These are phyloP conservation scores for Fraxinus greggii DNA, from an alignment of 305 asterid species.

Conservation along the genomic window DNA sequence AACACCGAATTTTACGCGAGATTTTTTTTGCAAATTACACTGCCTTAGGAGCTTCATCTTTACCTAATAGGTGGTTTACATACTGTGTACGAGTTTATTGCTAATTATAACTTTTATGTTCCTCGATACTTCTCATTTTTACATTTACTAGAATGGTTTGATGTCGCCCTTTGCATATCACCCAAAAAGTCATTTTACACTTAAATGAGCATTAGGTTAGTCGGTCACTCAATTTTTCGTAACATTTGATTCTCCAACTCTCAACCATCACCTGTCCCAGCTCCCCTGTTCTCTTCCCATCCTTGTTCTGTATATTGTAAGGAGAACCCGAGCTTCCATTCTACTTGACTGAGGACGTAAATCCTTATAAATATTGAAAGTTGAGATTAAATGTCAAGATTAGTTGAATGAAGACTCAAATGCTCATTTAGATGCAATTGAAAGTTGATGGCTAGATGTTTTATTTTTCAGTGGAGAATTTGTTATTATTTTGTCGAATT, in stretches of 20 bases:
- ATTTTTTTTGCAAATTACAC: neutral
- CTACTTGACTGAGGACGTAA: too few species aligned
- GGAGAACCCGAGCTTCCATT: too few species aligned
- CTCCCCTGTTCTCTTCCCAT: neutral
- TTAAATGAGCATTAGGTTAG: neutral
- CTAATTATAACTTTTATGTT: neutral
- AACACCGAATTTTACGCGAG: neutral
- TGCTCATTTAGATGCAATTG: too few species aligned
- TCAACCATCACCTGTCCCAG: neutral
- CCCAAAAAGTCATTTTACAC: neutral
- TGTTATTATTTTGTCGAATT: too few species aligned
- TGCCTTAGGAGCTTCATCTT: neutral
- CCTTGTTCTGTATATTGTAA: neutral
- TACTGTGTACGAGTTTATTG: neutral
- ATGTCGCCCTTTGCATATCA: neutral
- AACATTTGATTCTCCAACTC: neutral
- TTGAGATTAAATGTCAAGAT: too few species aligned
- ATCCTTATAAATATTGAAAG: too few species aligned
- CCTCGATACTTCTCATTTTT: neutral
- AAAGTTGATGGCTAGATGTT: too few species aligned
- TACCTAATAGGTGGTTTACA: neutral
- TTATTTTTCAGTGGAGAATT: too few species aligned
- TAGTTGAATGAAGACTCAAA: too few species aligned
- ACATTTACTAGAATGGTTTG: neutral
- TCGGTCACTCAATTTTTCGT: neutral